Evolutionary conservation across 2,329 filamentous ascomycete genomes (phyloP).

Genomic region (Claviceps sp.): DNA sequence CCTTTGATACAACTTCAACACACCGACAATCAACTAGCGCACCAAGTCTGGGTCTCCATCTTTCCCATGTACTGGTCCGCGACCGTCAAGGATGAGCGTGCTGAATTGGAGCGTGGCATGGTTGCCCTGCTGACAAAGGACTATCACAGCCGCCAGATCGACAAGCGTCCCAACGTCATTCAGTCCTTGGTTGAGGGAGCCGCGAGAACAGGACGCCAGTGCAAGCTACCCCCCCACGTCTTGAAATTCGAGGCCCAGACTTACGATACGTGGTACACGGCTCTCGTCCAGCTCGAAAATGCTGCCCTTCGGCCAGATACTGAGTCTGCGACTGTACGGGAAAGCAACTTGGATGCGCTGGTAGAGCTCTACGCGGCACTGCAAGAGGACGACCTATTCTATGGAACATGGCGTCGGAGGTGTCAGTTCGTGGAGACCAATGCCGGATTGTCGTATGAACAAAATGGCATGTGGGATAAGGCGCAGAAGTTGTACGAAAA

Average conservation of each 20-base stretch:
- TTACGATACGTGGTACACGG: constrained; percentile 96
- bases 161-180: constrained; percentile 89
- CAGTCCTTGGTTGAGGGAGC: constrained; percentile 83
- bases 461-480: constrained; percentile 99
- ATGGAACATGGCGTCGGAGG: constrained; percentile 88
- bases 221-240: constrained; percentile 89
- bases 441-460: constrained; percentile 90
- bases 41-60: constrained; percentile 79
- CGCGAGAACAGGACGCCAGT: constrained; percentile 70
- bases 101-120: constrained; percentile 80
- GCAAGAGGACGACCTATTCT: constrained; percentile 94
- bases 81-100: constrained; percentile 72
- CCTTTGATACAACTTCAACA: constrained; percentile 89
- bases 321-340: constrained; percentile 71
- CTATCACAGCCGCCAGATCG: constrained; percentile 86
- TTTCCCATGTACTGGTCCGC: constrained; percentile 94
- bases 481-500: constrained; percentile 93
- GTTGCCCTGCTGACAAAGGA: constrained; percentile 88
- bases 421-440: constrained; percentile 98
- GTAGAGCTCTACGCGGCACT: constrained; percentile 82
- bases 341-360: constrained; percentile 93
- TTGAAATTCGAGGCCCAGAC: constrained; percentile 90
- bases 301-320: constrained; percentile 71
- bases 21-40: constrained; percentile 65
- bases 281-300: constrained; percentile 79